A percentile compares a stretch with the other conserved stretches of the same genome.
Conservation (phyloP, 176 grass and related monocot genomes). For the Areca catechu region DNA sequence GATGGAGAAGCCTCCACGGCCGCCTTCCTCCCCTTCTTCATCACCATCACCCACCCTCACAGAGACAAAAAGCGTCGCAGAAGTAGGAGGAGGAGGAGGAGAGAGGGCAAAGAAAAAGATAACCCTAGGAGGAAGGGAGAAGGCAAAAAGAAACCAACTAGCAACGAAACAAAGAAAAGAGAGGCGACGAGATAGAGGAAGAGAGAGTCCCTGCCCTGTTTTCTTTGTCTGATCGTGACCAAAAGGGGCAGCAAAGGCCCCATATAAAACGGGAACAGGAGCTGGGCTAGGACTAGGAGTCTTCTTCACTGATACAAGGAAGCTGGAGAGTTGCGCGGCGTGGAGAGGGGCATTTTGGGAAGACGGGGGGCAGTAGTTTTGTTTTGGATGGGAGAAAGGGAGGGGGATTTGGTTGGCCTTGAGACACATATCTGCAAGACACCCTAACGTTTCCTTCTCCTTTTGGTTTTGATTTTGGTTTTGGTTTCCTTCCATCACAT, state of each 20-base stretch:
- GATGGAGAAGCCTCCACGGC: background rate
- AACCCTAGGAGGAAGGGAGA: background rate
- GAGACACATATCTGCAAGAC: conserved; percentile 29
- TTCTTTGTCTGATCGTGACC: conserved; percentile 25
- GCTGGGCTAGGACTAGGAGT: conserved; percentile 23
- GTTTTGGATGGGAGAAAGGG: conserved; percentile 25
- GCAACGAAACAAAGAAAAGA: background rate
- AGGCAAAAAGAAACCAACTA: conserved; percentile 11
- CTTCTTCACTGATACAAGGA: conserved; percentile 27
- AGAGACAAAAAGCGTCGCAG: background rate
- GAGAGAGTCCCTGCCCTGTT: conserved; percentile 2
- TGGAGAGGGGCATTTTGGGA: conserved; percentile 49
- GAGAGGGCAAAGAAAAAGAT: conserved; percentile 12
- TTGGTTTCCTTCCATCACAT: conserved; percentile 11
- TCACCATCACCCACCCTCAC: conserved; percentile 5
- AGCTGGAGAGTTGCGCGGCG: conserved; percentile 29
- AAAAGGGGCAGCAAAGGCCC: conserved; percentile 27
- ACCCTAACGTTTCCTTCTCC: conserved; percentile 6
- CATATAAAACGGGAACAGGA: conserved; percentile 40
- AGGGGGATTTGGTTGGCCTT: conserved; percentile 13
- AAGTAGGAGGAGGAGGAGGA: background rate
- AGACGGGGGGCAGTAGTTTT: conserved; percentile 29
- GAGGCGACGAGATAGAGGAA: background rate
- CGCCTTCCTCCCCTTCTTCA: conserved; percentile 7
- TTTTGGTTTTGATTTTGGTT: background rate